These are phyloP conservation scores for Scheffersomyces insectosa DNA, from an alignment of 1,139 yeast genomes.

Conservation along the genomic window DNA sequence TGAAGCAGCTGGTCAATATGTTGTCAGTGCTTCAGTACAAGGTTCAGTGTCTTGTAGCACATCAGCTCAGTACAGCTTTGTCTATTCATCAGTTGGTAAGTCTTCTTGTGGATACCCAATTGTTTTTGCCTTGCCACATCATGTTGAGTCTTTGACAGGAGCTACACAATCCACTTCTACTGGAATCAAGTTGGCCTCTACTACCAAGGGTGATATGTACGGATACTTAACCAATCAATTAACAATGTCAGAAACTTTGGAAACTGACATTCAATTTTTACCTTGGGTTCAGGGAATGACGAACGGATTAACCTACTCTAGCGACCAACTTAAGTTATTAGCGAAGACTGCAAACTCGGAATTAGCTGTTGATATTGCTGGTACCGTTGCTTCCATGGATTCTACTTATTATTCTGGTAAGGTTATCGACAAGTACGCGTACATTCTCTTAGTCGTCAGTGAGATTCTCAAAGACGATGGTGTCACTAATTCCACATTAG, in stretches of 20 bases:
- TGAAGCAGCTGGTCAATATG: slow-evolving; percentile 39
- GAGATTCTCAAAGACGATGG: slow-evolving; percentile 58
- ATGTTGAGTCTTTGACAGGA: slow-evolving; percentile 50
- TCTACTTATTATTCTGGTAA: slow-evolving; percentile 70
- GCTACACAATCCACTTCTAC: slow-evolving; percentile 40
- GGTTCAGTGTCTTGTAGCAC: slow-evolving; percentile 30
- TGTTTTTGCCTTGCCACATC: slow-evolving; percentile 75
- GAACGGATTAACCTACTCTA: slow-evolving; percentile 41
- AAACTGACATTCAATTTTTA: slow-evolving; percentile 53
- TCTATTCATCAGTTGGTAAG: slow-evolving; percentile 53
- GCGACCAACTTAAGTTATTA: slow-evolving; percentile 51
- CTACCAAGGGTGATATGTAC: slow-evolving; percentile 68
- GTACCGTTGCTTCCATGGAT: slow-evolving; percentile 48
- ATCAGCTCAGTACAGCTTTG: slow-evolving; percentile 52
- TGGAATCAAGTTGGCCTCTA: slow-evolving; percentile 52
- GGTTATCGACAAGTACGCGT: slow-evolving; percentile 73
- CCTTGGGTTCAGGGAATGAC: slow-evolving; percentile 52
- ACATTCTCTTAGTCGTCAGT: slow-evolving; percentile 61
- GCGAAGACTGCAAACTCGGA: slow-evolving; percentile 60
- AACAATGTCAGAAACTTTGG: slow-evolving; percentile 51
- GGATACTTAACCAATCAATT: slow-evolving; percentile 57
- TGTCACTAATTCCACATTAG: slow-evolving; percentile 49
- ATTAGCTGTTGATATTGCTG: slow-evolving; percentile 54
- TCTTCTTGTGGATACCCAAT: slow-evolving; percentile 54
- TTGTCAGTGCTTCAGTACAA: slow-evolving; percentile 31